Base-by-base conservation (phyloP, 75 land plant genomes). In the Pinus albicaulis region DNA sequence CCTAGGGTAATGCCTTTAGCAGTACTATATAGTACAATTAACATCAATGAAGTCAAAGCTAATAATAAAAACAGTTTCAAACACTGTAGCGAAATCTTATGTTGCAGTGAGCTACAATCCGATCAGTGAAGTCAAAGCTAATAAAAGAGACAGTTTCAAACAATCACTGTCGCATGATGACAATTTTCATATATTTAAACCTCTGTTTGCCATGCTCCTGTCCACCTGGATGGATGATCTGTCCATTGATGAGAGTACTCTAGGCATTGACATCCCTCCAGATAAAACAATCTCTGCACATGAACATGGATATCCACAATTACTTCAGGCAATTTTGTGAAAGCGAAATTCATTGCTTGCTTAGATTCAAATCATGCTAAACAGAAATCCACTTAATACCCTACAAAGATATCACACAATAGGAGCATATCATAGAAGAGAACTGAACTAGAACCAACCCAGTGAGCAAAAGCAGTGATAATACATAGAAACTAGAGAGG, bases 231-330 rank as follows among this genome's bases (percentile, higher is more conserved):
- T 76, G 19, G 68, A 12, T 24, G 77, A 41, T 28, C 69, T 19
- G 24, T 83, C 85, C 55, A 75, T 28, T 38, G 86, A 83, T 26
- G 81, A 65, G n/a, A 86, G 62, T 17, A 79, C 53, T 63, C 75
- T 86, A n/a, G 87, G 87, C 87, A 86, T 86, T 56, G 87, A 83
- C 87, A 86, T 86, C 31, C 87, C 87, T 25, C 78, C 87, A 17
- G 87, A 86, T 7, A 83, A 78, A 16, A 86, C 86, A 59, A 86
- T 86, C 73, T 86, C 87, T 86, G 86, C 78, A 84, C 59, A 73
- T 17, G 16, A 73, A 23, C 57, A 48, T 24, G 5, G 34, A 72
- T 16, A 77, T 76, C 38, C 44, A 77, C 10, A 68, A 19, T 23
- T 68, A 68, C n/a, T 68, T 68, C 8, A 68, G 52, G 48, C n/a